Percentiles rank a stretch among this genome's conserved stretches.
These are phyloP conservation scores for Mediolabrus comicus DNA, from an alignment of 108 stramenopile genomes.

Conservation along the genomic window DNA sequence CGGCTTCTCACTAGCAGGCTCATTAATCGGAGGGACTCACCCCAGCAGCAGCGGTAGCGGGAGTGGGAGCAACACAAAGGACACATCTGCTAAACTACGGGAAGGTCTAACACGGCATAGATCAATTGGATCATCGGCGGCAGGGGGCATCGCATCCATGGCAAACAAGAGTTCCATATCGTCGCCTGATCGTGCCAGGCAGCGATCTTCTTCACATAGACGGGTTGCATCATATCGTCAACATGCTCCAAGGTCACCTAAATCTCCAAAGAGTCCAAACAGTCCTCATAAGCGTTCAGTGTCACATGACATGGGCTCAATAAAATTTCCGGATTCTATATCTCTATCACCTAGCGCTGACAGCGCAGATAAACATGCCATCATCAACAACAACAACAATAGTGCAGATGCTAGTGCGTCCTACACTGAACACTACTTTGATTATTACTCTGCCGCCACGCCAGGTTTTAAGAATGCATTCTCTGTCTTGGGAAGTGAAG, in stretches of 20 bases:
- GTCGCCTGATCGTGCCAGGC: background rate
- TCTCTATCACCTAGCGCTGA: slow-evolving; percentile 4
- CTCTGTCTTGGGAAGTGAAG: slow-evolving; percentile 14
- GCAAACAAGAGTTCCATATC: background rate
- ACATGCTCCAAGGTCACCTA: background rate
- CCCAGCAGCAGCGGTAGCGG: background rate
- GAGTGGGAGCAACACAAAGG: background rate
- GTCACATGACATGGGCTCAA: background rate
- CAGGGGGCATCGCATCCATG: too few species aligned
- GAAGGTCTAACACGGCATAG: slow-evolving; percentile 3
- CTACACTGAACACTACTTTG: slow-evolving; percentile 17
- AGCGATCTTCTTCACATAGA: background rate
- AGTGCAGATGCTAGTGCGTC: slow-evolving; percentile 4
- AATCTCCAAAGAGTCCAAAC: background rate
- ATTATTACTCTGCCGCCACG: slow-evolving; percentile 9
- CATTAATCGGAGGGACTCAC: background rate
- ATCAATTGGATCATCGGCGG: background rate
- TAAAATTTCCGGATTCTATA: background rate
- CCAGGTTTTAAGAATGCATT: slow-evolving; percentile 34
- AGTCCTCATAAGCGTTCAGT: background rate
- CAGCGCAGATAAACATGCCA: slow-evolving; percentile 3
- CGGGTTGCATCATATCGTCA: background rate
- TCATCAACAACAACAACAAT: background rate
- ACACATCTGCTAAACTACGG: slow-evolving; percentile 2
- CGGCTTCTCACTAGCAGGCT: background rate